These are phyloP conservation scores for Glonium stellatum DNA, from an alignment of 495 filamentous ascomycete genomes.

Conservation along the genomic window DNA sequence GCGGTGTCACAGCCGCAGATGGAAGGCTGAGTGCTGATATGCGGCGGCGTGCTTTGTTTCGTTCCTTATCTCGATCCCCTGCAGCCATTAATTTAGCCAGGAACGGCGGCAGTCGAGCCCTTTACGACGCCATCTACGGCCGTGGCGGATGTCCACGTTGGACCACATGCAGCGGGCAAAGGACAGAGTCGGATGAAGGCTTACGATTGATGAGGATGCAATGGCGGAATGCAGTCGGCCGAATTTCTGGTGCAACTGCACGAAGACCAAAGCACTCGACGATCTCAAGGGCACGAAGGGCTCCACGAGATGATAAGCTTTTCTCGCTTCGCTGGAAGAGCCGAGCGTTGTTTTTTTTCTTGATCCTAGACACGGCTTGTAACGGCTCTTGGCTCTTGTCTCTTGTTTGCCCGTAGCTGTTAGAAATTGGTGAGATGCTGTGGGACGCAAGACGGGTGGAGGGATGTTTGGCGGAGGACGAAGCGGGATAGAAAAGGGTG, in stretches of 20 bases:
- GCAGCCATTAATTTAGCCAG: conserved; percentile 27
- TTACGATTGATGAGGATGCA: neutral
- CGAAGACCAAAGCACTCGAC: neutral
- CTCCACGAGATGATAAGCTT: conserved; percentile 1
- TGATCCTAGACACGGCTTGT: neutral
- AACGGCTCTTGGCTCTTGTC: neutral
- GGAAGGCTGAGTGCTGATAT: conserved; percentile 22
- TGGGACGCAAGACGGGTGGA: too few relatives aligned
- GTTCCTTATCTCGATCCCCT: conserved; percentile 29
- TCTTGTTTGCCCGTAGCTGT: too few relatives aligned
- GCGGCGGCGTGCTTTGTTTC: conserved; percentile 24
- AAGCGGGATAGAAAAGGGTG: neutral
- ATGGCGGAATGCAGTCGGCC: neutral
- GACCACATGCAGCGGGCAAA: neutral
- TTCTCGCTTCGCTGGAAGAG: neutral
- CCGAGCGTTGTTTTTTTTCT: neutral
- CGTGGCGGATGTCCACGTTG: neutral
- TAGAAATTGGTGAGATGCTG: too few relatives aligned
- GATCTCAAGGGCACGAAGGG: too few relatives aligned
- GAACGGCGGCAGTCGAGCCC: conserved; percentile 20
- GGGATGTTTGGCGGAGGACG: neutral
- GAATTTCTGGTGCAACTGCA: too few relatives aligned
- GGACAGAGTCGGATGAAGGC: neutral
- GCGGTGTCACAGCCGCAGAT: conserved; percentile 28
- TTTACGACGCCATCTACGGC: conserved; percentile 1